Evolutionary conservation across 1,284 basidiomycete genomes (phyloP).

Genomic region (Ustilago curta): DNA sequence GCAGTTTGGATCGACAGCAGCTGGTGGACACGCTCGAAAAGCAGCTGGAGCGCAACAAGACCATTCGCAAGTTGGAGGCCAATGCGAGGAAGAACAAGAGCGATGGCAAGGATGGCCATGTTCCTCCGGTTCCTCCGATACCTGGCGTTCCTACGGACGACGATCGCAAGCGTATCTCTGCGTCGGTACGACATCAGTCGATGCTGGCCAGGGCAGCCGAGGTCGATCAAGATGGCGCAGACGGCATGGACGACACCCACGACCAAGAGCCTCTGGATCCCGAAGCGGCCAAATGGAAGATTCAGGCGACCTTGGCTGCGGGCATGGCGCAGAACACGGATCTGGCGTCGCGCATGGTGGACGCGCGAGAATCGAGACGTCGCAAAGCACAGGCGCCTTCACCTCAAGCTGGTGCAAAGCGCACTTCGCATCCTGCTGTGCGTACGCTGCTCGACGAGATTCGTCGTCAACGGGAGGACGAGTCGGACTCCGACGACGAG

Average conservation of each 20-base stretch:
- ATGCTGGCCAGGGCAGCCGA: conserved; percentile 21
- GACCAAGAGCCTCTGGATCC: conserved; percentile 45
- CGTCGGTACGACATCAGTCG: conserved; percentile 51
- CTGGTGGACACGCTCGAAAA: conserved; percentile 74
- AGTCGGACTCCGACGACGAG: conserved; percentile 52
- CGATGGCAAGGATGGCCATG: conserved; percentile 5
- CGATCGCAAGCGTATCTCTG: conserved; percentile 53
- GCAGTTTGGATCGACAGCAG: conserved; percentile 61
- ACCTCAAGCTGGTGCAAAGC: conserved; percentile 20
- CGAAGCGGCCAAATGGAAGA: conserved; percentile 65
- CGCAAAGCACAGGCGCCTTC: conserved; percentile 33
- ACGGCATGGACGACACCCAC: conserved; percentile 25
- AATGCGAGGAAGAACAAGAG: conserved; percentile 59
- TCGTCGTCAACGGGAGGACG: conserved; percentile 51
- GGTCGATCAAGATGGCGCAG: conserved; percentile 10
- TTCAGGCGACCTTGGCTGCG: conserved; percentile 64
- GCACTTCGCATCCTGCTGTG: conserved; percentile 46
- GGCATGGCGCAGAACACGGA: conserved; percentile 67
- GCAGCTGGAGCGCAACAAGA: conserved; percentile 67
- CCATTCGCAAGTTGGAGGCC: conserved; percentile 69
- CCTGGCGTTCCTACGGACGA: conserved; percentile 36
- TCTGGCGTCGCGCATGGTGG: conserved; percentile 63
- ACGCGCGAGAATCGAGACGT: conserved; percentile 59
- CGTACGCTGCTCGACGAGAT: conserved; percentile 60
- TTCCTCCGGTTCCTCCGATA: conserved; percentile 17